Evolutionary conservation across 2,329 filamentous ascomycete genomes (phyloP).

Genomic region (Fusarium torulosum): DNA sequence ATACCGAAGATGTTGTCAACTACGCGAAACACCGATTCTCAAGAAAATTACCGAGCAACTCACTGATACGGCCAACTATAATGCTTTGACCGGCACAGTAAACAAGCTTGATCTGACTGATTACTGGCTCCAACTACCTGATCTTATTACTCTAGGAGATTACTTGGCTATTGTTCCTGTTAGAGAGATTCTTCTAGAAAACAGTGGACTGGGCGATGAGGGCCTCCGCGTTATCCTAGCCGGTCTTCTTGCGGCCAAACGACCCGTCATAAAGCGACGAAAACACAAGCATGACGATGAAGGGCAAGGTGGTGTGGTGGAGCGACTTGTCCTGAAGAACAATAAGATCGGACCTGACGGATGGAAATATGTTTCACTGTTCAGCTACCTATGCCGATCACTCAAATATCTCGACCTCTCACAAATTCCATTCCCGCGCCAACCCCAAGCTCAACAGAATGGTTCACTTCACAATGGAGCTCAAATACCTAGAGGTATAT

Average conservation of each 20-base stretch:
- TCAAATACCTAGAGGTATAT: constrained; percentile 52
- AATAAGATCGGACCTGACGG: constrained; percentile 90
- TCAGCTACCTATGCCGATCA: constrained; percentile 89
- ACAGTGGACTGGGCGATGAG: constrained; percentile 88
- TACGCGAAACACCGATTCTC: constrained; percentile 91
- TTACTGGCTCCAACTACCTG: constrained; percentile 84
- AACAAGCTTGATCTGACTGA: constrained; percentile 85
- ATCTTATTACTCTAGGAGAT: constrained; percentile 89
- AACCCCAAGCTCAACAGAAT: constrained; percentile 49
- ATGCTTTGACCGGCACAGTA: constrained; percentile 79
- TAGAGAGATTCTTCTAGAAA: constrained; percentile 85
- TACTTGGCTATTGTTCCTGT: constrained; percentile 95
- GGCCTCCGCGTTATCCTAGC: constrained; percentile 88
- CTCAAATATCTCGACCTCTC: constrained; percentile 90
- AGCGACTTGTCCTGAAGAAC: constrained; percentile 89
- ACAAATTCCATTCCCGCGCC: constrained; percentile 79
- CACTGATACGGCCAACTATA: constrained; percentile 74
- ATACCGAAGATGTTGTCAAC: constrained; percentile 92
- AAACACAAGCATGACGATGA: constrained; percentile 59
- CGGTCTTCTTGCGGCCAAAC: constrained; percentile 84
- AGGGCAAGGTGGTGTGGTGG: constrained; percentile 78
- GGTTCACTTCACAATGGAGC: constrained; percentile 51
- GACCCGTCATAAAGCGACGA: constrained; percentile 67
- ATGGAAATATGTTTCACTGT: constrained; percentile 91
- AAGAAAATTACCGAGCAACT: constrained; percentile 94